Evolutionary conservation across 2,329 filamentous ascomycete species (phyloP).

Genomic region (Geosmithia morbida): DNA sequence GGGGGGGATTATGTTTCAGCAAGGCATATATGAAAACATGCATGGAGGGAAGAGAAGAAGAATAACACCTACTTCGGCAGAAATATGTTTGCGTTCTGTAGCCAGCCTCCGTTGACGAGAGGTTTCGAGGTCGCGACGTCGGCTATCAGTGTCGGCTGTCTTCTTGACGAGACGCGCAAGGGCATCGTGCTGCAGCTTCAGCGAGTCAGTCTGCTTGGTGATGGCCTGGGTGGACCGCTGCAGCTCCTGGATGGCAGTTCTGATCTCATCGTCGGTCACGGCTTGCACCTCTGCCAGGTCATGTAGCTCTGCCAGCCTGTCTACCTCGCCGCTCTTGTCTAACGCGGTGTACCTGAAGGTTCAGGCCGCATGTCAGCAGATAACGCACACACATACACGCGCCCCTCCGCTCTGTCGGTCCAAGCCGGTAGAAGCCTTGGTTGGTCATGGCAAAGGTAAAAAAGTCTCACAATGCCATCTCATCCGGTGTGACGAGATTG

Average conservation of each 20-base stretch:
- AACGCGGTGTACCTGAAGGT: slow-evolving; percentile 34
- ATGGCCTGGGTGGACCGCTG: slow-evolving; percentile 49
- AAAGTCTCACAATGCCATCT: slow-evolving; percentile 33
- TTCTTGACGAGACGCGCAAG: slow-evolving; percentile 34
- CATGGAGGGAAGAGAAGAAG: not conserved
- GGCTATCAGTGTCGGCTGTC: slow-evolving; percentile 12
- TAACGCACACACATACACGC: too few species aligned
- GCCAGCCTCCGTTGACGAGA: slow-evolving; percentile 14
- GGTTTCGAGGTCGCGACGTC: slow-evolving; percentile 14
- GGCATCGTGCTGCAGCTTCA: slow-evolving; percentile 48
- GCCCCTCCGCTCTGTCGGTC: too few species aligned
- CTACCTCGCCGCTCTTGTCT: slow-evolving; percentile 31
- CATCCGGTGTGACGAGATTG: slow-evolving; percentile 38
- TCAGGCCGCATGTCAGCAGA: too few species aligned
- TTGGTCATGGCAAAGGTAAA: not conserved
- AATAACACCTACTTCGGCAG: slow-evolving; percentile 20
- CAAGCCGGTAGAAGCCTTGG: not conserved
- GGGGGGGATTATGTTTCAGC: slow-evolving; percentile 7
- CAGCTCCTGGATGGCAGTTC: slow-evolving; percentile 47
- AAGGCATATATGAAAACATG: not conserved
- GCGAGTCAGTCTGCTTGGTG: slow-evolving; percentile 44
- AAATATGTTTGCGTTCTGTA: slow-evolving; percentile 23
- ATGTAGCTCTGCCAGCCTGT: slow-evolving; percentile 26
- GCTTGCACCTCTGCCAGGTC: slow-evolving; percentile 33
- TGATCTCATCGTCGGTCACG: slow-evolving; percentile 44